Percentiles rank a stretch among this genome's conserved stretches.
These are phyloP conservation scores for Lecanicillium sp. DNA, from an alignment of 2,329 filamentous ascomycete species.

Conservation along the genomic window DNA sequence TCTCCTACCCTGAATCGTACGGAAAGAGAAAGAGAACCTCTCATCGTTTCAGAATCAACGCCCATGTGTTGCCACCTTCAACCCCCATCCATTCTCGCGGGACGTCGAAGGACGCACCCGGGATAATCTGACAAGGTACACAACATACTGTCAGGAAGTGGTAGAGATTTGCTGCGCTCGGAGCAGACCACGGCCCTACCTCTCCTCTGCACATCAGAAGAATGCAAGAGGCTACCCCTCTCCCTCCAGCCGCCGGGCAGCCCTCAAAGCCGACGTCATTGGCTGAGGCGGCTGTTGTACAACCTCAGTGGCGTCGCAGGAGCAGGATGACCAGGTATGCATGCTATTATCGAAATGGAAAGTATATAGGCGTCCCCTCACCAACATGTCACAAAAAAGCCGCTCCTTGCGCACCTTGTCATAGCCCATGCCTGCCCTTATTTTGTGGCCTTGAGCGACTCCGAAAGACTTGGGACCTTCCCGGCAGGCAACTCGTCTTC, in stretches of 20 bases:
- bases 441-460: slow-evolving; percentile 12
- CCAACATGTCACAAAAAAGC: slow-evolving; percentile 12
- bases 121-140: slow-evolving; percentile 12
- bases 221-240: background rate
- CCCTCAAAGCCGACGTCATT: slow-evolving; percentile 1
- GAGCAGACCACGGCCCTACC: slow-evolving; percentile 2
- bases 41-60: slow-evolving; percentile 7
- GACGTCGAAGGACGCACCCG: slow-evolving; percentile 13
- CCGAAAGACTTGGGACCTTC: background rate
- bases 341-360: slow-evolving; percentile 13
- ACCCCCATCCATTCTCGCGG: slow-evolving; percentile 4
- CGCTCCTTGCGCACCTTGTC: slow-evolving; percentile 5
- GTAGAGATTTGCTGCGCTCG: slow-evolving; percentile 9
- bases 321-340: slow-evolving; percentile 10
- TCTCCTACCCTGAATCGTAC: background rate
- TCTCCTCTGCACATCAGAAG: no score
- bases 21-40: background rate
- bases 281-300: slow-evolving; percentile 10
- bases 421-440: slow-evolving; percentile 8
- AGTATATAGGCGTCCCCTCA: slow-evolving; percentile 12
- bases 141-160: slow-evolving; percentile 12
- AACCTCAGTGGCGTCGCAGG: slow-evolving; percentile 9
- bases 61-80: slow-evolving; percentile 1
- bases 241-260: slow-evolving; percentile 9
- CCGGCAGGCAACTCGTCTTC: slow-evolving; percentile 12